These are phyloP conservation scores for Curvularia spicifera DNA, from an alignment of 2,329 filamentous ascomycete species.

Conservation along the genomic window DNA sequence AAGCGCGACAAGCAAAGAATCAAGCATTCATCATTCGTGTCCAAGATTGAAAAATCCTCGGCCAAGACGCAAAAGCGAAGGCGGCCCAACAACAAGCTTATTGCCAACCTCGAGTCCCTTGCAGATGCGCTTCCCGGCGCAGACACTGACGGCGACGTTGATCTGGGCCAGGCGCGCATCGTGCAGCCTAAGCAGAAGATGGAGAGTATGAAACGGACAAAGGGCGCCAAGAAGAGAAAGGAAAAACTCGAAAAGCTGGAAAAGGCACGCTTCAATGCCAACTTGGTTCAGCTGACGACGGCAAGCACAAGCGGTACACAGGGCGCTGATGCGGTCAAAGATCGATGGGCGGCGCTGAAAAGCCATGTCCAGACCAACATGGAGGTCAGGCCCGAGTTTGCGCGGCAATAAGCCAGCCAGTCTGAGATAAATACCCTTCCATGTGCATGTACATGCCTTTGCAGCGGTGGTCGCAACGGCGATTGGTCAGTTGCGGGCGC, in stretches of 20 bases:
- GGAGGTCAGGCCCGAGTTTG: slow-evolving; percentile 84
- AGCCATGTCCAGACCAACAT: slow-evolving; percentile 85
- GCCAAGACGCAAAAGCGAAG: slow-evolving; percentile 67
- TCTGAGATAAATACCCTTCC: background rate
- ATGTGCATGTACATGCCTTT: background rate
- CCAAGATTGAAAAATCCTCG: slow-evolving; percentile 71
- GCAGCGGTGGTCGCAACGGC: background rate
- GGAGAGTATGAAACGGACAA: slow-evolving; percentile 63
- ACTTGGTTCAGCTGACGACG: slow-evolving; percentile 75
- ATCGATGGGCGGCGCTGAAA: slow-evolving; percentile 79
- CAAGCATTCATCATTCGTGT: slow-evolving; percentile 80
- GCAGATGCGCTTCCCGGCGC: slow-evolving; percentile 77
- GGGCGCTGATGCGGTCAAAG: slow-evolving; percentile 31
- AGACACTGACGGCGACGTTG: slow-evolving; percentile 39
- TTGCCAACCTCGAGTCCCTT: slow-evolving; percentile 74
- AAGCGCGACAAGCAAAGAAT: slow-evolving; percentile 86
- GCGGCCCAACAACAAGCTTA: slow-evolving; percentile 77
- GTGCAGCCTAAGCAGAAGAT: slow-evolving; percentile 58
- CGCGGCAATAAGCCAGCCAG: slow-evolving; percentile 18
- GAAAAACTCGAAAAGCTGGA: slow-evolving; percentile 80
- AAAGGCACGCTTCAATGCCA: slow-evolving; percentile 82
- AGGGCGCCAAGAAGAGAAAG: slow-evolving; percentile 83
- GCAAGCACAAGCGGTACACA: slow-evolving; percentile 14
- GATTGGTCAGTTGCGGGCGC: background rate
- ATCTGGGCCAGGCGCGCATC: slow-evolving; percentile 65